Evolutionary conservation across 768 basidiomycete species (phyloP), one percentile per base, ranked within the genome.

Genomic region (Tulasnella sp.): DNA sequence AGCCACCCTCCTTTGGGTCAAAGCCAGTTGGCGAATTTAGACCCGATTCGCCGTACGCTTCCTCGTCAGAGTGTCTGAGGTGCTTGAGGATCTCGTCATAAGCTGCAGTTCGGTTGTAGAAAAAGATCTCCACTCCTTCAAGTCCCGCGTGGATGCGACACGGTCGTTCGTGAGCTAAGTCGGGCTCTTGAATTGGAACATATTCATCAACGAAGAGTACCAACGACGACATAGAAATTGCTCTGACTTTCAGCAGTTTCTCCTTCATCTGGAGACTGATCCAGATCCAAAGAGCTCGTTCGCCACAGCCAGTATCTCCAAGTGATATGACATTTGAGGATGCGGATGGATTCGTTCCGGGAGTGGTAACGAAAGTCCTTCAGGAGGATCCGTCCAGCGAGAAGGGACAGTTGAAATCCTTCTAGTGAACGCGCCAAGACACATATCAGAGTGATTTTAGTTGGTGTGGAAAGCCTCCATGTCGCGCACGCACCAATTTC

Each of bases 251-350:
- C 63, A 12, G 60, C 65, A 53, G 79, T 78, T 62, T 82, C 82
- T 53, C 73, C 75, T 15, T 74, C 77, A 25, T 74, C 73, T 24
- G 70, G 65, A 71, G 71, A 60, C 74, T 38, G 34, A 15, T 38
- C 73, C 24, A 87, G 71, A 64, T 88, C 86, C 44, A 46, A 41
- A 21, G 4, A 27, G 22, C 41, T 55, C 29, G 92, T 85, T 42
- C 78, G 73, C 59, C 91, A 82, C 49, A 90, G 77, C 94, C 94
- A 98, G 69, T 94, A 97, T 63, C 90, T 78, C 92, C 93, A 98
- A 64, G 85, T 85, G 49, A 97, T 70, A 67, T 90, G 82, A 1
- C 84, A 87, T 70, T 90, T 88, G 49, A 90, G 80, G 52, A 92
- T 77, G 62, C 82, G 82, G 45, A 93, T 76, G 19, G 87, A 89